These are phyloP conservation scores for Sorghum bicolor DNA, from an alignment of 176 grass and related monocot species.

Conservation along the genomic window DNA sequence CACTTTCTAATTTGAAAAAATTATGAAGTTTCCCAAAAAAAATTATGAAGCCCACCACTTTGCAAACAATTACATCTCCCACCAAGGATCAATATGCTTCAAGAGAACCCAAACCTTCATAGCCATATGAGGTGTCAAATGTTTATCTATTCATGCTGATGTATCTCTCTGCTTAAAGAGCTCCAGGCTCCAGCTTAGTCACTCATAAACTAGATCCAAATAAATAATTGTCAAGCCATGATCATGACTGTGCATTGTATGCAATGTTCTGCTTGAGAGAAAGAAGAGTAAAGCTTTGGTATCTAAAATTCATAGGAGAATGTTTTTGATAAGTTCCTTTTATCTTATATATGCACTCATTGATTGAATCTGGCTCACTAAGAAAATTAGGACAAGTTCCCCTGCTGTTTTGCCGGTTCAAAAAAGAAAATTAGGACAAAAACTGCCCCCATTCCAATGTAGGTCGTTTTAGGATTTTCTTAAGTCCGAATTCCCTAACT, in stretches of 20 bases:
- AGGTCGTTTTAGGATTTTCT: neutral
- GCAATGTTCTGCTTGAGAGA: neutral
- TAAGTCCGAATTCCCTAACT: neutral
- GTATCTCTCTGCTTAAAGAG: neutral
- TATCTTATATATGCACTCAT: neutral
- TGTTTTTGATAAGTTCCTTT: conserved; percentile 10
- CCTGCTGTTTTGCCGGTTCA: neutral
- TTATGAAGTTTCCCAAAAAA: too few relatives aligned
- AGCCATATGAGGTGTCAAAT: neutral
- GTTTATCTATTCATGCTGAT: conserved; percentile 5
- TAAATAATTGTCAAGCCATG: conserved; percentile 11
- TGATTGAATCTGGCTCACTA: neutral
- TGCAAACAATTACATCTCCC: neutral
- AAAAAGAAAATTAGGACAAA: neutral
- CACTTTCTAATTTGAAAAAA: too few relatives aligned
- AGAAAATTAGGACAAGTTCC: neutral
- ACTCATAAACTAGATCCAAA: neutral
- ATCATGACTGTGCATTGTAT: neutral
- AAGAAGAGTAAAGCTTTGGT: neutral
- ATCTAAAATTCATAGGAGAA: conserved; percentile 3
- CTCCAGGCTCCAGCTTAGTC: neutral
- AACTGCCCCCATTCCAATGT: neutral
- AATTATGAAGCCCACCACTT: neutral
- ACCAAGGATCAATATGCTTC: neutral
- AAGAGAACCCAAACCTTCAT: neutral